Conservation (phyloP, 2,329 filamentous ascomycete genomes). For the Botrytis fragariae region DNA sequence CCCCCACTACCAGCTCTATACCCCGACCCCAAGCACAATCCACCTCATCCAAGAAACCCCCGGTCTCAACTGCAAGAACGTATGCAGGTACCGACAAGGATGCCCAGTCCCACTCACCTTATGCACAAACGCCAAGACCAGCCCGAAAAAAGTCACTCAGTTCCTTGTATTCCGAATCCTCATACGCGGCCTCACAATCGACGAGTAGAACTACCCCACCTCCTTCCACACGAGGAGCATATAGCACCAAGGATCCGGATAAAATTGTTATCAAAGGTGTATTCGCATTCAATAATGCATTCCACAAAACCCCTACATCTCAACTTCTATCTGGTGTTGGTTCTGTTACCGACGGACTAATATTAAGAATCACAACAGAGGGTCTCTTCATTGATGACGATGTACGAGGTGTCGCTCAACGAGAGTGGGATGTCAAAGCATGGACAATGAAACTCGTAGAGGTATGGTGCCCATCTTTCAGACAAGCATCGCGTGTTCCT, state of each 20-base stretch:
- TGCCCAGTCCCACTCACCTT: slow-evolving; percentile 72
- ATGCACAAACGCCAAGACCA: slow-evolving; percentile 63
- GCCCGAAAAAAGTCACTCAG: slow-evolving; percentile 61
- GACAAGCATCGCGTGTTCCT: slow-evolving; percentile 41
- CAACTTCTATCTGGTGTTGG: slow-evolving; percentile 83
- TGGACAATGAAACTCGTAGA: slow-evolving; percentile 95
- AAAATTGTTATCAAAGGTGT: slow-evolving; percentile 96
- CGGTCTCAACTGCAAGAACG: slow-evolving; percentile 53
- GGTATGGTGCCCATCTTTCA: slow-evolving; percentile 74
- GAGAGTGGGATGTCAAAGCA: slow-evolving; percentile 98
- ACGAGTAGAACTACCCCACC: slow-evolving; percentile 83
- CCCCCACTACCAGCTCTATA: slow-evolving; percentile 35
- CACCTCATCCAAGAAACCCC: slow-evolving; percentile 44
- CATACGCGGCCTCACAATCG: slow-evolving; percentile 80
- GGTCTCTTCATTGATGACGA: slow-evolving; percentile 98
- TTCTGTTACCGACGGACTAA: slow-evolving; percentile 84
- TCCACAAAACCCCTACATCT: slow-evolving; percentile 83
- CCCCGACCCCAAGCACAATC: slow-evolving; percentile 39
- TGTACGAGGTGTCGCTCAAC: slow-evolving; percentile 82
- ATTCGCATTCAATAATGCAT: slow-evolving; percentile 88
- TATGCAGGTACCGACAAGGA: slow-evolving; percentile 59
- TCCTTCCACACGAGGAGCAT: slow-evolving; percentile 72
- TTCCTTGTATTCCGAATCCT: slow-evolving; percentile 76
- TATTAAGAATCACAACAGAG: slow-evolving; percentile 88
- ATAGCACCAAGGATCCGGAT: slow-evolving; percentile 84